These are phyloP conservation scores for Chrysoporthe puriensis DNA, from an alignment of 2,329 filamentous ascomycete genomes.

Conservation along the genomic window DNA sequence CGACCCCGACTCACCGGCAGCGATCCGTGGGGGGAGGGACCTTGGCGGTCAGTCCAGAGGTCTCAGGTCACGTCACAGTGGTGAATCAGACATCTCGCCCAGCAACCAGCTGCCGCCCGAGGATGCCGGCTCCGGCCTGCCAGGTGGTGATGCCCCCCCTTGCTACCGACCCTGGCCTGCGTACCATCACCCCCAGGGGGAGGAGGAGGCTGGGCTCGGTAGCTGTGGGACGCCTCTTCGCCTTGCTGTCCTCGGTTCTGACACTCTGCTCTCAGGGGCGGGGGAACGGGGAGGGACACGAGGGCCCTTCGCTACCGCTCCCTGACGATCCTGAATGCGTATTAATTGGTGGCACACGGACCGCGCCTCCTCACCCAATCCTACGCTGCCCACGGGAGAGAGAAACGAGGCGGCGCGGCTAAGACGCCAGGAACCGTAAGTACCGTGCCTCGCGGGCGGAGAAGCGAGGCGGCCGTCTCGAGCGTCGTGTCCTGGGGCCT, in stretches of 20 bases:
- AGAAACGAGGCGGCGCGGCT: background rate
- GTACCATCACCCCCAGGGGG: background rate
- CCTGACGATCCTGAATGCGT: too few relatives aligned
- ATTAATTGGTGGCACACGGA: too few relatives aligned
- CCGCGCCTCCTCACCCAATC: too few relatives aligned
- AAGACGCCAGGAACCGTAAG: background rate
- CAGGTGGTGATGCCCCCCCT: background rate
- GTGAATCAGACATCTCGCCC: background rate
- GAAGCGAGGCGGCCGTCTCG: background rate
- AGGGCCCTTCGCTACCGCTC: too few relatives aligned
- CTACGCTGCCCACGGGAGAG: background rate
- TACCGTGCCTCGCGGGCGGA: background rate
- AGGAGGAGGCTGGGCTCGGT: background rate
- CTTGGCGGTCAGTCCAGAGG: background rate
- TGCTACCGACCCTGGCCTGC: background rate
- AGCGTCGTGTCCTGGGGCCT: background rate
- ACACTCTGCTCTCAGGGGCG: too few relatives aligned
- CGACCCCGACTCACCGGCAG: background rate
- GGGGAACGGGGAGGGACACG: too few relatives aligned
- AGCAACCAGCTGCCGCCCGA: background rate
- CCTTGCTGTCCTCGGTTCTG: background rate
- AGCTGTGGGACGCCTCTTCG: background rate
- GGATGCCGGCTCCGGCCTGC: background rate
- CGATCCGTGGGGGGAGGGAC: background rate
- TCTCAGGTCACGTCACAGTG: conserved; percentile 5